Conservation (phyloP, 768 basidiomycete species). For the Sarcomyxa edulis region DNA sequence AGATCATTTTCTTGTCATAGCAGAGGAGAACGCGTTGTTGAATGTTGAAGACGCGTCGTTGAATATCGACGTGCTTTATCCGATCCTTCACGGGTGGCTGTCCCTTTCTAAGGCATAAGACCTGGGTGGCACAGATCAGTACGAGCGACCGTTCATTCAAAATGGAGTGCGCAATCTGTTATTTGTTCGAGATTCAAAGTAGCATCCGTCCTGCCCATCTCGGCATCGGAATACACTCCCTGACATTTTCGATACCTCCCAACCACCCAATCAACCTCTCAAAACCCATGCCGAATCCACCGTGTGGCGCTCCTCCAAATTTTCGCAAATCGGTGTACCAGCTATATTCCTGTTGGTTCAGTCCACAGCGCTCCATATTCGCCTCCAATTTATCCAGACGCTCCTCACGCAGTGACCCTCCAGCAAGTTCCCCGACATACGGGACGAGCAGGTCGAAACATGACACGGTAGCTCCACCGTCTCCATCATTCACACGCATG, state of each 20-base stretch:
- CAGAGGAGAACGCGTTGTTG: too few relatives aligned
- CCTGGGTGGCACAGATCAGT: too few relatives aligned
- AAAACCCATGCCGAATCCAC: slow-evolving; percentile 95
- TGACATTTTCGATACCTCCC: slow-evolving; percentile 82
- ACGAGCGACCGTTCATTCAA: too few relatives aligned
- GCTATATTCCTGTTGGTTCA: slow-evolving; percentile 35
- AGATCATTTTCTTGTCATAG: too few relatives aligned
- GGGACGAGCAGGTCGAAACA: slow-evolving; percentile 96
- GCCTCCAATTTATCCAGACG: slow-evolving; percentile 44
- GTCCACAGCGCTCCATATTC: slow-evolving; percentile 43
- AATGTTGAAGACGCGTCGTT: too few relatives aligned
- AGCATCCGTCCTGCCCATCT: slow-evolving; percentile 81
- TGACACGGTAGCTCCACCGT: slow-evolving; percentile 59
- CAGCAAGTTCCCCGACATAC: slow-evolving; percentile 80
- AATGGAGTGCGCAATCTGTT: too few relatives aligned
- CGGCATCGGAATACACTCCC: slow-evolving; percentile 91
- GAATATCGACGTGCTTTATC: too few relatives aligned
- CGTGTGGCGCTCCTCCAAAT: slow-evolving; percentile 88
- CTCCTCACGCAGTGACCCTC: slow-evolving; percentile 89
- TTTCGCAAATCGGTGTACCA: slow-evolving; percentile 85
- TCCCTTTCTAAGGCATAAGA: too few relatives aligned
- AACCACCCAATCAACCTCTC: slow-evolving; percentile 88
- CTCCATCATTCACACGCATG: slow-evolving; percentile 81
- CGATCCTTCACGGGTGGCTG: too few relatives aligned
- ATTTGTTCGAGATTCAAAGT: slow-evolving; percentile 21